Evolutionary conservation across 345 rosid genomes (phyloP), one percentile per base, ranked within the genome.

Genomic region (Brassica carinata): DNA sequence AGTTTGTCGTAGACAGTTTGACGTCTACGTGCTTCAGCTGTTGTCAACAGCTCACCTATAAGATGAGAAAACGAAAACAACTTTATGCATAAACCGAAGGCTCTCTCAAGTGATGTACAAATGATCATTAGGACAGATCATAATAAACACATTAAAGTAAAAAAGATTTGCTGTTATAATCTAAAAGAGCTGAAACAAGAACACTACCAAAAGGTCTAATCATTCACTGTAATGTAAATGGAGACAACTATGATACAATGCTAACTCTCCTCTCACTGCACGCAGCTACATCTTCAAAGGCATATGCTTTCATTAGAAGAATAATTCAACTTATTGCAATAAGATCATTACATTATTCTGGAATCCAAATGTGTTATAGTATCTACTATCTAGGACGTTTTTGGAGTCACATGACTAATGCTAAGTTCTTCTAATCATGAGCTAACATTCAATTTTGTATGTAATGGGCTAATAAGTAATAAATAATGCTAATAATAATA

Each of bases 1-100:
- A 84, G 95, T 71, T 86, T 78, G 71, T 95, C 98, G n/a, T 93
- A 95, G 34, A 70, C 72, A 45, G 67, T 72, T 80, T 87, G 99
- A 71, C 91, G 89, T 33, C 77, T 86, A 77, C 90, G 89, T 72
- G 99, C 94, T 83, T 93, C 94, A 51, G 76, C 71, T 11, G 90
- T 91, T 5, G 89, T 93, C 79, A 93, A 70, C 23, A 95, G 81
- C 83, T 95, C 99, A 13, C 98, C 99, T 95, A 57, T 40, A 5
- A 58, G 2, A 69, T 38, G 30, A 18, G 8, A 58, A 18, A 27
- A 64, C 14, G 14, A 31, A 1, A 48, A 34, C 4, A 8, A 53
- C 1, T 0, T 23, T 23, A 23, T 17, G 5, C 11, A 19, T 31
- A 79, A 45, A 79, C 36, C n/a, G 13, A 77, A 17, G 17, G 75